Base-by-base conservation (phyloP, 208 protist species). In the Naegleria fowleri region DNA sequence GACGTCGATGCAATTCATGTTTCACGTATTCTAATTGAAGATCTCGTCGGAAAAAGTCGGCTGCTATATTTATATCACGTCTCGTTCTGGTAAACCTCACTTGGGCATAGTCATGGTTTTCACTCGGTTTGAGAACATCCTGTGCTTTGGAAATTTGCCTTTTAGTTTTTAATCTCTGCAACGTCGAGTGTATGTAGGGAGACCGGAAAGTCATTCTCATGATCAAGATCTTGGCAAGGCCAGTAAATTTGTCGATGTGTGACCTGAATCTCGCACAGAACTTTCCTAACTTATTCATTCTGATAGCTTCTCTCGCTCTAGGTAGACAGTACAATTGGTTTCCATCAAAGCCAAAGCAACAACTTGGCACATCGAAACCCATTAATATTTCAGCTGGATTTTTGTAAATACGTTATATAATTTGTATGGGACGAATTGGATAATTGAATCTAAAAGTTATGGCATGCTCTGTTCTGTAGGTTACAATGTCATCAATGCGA, bases 351-450 rank as follows among this genome's bases (percentile, higher is more conserved):
- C 85, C 85, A 59, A 88, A 9, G n/a, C 41, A 88, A 59, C 36
- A 88, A 40, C 29, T 52, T 16, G 93, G 91, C 7, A 93, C 7
- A 89, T 93, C 92, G 83, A 93, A 93, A 0, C 92, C 92, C 13
- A 90, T 86, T n/a, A 93, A 86, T 39, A 92, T 41, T 41, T 93
- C 92, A 22, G 92, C 22, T 39, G 91, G 90, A 36, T 33, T 84
- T 36, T 92, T 93, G 84, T 93, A 93, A 9, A 90, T 59, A 41
- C 92, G 52, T 19, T 92, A 87, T 25, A 93, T 58, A 11, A 93
- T 88, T 84, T 93, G 92, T 3, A 93, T 86, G 9, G 90, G 43
- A 13, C 91, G n/a, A 51, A 48, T 83, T 1, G 91, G 92, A 36
- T 58, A 7, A 11, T 41, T 13, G 0, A 58, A 36, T 16, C 9